These are phyloP conservation scores for Trichoderma arundinaceum DNA, from an alignment of 2,329 filamentous ascomycete species.

Conservation along the genomic window DNA sequence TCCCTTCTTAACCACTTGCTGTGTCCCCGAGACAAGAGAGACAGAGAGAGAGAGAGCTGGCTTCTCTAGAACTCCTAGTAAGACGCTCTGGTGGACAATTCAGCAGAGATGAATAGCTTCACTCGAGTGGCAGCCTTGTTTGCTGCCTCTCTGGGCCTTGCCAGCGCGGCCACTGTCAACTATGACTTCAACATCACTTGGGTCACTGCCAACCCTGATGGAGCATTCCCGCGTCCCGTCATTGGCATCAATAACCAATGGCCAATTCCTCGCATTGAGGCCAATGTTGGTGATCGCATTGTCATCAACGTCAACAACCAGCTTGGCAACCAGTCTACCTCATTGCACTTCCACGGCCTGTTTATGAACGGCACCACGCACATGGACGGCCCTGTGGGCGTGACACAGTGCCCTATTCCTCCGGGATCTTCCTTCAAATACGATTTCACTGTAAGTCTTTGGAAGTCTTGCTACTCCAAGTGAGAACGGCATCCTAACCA, in stretches of 20 bases:
- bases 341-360: slow-evolving; percentile 73
- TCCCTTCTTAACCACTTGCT: not conserved
- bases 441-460: slow-evolving; percentile 63
- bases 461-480: not conserved
- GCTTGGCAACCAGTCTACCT: slow-evolving; percentile 66
- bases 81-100: not conserved
- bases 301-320: slow-evolving; percentile 64
- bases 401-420: slow-evolving; percentile 70
- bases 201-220: slow-evolving; percentile 75
- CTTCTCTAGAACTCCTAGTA: not conserved
- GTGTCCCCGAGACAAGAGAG: not conserved
- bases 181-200: slow-evolving; percentile 74
- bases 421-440: slow-evolving; percentile 71
- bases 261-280: slow-evolving; percentile 72
- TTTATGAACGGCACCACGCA: slow-evolving; percentile 69
- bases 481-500: not conserved
- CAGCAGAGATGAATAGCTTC: slow-evolving; percentile 34
- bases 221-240: slow-evolving; percentile 64
- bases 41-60: slow-evolving; percentile 2
- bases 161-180: slow-evolving; percentile 51
- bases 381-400: slow-evolving; percentile 72
- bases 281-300: slow-evolving; percentile 65
- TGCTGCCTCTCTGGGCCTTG: slow-evolving; percentile 34
- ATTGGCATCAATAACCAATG: slow-evolving; percentile 80
- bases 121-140: slow-evolving; percentile 31